Evolutionary conservation across 805 yeast genomes (phyloP).

Genomic region (Nakazawaea wyomingensis): DNA sequence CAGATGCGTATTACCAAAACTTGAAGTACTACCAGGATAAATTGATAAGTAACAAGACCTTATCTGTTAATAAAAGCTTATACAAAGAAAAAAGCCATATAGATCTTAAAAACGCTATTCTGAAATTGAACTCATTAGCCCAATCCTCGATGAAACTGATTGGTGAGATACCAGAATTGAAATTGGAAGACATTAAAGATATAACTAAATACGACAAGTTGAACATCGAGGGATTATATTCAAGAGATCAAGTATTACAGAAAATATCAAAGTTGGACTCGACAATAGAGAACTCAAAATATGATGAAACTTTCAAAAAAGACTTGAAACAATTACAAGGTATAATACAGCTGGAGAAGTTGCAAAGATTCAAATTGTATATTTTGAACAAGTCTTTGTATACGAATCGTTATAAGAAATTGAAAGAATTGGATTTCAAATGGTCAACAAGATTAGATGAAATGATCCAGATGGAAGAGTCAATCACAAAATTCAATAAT

Average conservation of each 20-base stretch:
- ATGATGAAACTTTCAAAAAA: not conserved
- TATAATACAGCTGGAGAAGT: conserved; percentile 9
- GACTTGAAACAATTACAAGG: conserved; percentile 1
- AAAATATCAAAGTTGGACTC: conserved; percentile 4
- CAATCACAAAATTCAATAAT: not conserved
- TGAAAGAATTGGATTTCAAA: conserved; percentile 9
- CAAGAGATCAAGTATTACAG: conserved; percentile 3
- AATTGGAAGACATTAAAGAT: not conserved
- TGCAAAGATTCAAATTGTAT: conserved; percentile 11
- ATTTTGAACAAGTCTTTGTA: conserved; percentile 9
- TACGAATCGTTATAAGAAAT: conserved; percentile 7
- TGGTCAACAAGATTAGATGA: conserved; percentile 8
- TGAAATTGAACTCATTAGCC: conserved; percentile 4
- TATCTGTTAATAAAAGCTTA: not conserved
- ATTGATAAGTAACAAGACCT: not conserved
- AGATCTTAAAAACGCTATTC: not conserved
- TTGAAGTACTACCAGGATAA: not conserved
- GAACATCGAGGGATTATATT: conserved; percentile 2
- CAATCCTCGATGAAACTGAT: conserved; percentile 5
- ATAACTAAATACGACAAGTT: conserved; percentile 3
- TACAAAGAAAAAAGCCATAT: not conserved
- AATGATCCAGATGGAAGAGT: conserved; percentile 4
- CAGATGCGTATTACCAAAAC: conserved; percentile 1
- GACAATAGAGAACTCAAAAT: not conserved
- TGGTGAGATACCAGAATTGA: conserved; percentile 7